phyloP scores from a whole-genome alignment of 2,329 filamentous ascomycete species.

The Venturia oleaginea region DNA sequence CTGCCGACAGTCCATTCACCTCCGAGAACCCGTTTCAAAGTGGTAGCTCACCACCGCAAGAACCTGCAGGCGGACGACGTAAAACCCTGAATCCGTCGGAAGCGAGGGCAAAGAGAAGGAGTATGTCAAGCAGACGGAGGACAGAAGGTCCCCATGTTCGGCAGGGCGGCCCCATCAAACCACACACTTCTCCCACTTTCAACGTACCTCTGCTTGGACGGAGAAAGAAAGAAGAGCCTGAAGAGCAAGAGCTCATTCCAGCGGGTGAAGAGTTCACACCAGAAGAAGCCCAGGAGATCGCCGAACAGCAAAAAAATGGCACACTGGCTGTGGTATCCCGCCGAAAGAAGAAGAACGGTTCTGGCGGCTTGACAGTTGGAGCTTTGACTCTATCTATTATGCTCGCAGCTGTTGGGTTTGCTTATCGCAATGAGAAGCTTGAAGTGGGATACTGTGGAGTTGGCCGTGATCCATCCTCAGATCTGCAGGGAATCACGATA shows the following conservation, averaged over 20 bases:
- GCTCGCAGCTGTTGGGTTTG: conserved; percentile 62
- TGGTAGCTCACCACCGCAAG: conserved; percentile 56
- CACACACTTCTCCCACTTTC: conserved; percentile 50
- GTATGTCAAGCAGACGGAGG: conserved; percentile 32
- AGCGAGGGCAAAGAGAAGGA: conserved; percentile 33
- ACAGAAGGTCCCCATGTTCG: conserved; percentile 35
- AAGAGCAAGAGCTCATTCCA: conserved; percentile 15
- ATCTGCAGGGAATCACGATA: conserved; percentile 52
- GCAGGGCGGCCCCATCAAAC: conserved; percentile 44
- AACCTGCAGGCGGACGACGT: conserved; percentile 39
- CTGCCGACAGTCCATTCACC: conserved; percentile 62
- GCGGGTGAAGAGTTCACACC: conserved; percentile 89
- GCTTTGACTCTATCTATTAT: conserved; percentile 63
- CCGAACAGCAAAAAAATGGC: conserved; percentile 29
- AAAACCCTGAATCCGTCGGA: conserved; percentile 39
- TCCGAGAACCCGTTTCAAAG: conserved; percentile 91
- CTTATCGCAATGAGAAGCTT: conserved; percentile 94
- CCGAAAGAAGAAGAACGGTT: conserved; percentile 33
- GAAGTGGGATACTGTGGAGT: conserved; percentile 93
- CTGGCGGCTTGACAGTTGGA: conserved; percentile 50
- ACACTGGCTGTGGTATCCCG: conserved; percentile 10
- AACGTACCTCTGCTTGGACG: conserved; percentile 45
- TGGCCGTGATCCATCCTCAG: conserved; percentile 52
- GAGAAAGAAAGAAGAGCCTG: conserved; percentile 28
- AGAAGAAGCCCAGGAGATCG: conserved; percentile 74